These are phyloP conservation scores for Saturnispora saitoi DNA, from an alignment of 805 yeast genomes.

Conservation along the genomic window DNA sequence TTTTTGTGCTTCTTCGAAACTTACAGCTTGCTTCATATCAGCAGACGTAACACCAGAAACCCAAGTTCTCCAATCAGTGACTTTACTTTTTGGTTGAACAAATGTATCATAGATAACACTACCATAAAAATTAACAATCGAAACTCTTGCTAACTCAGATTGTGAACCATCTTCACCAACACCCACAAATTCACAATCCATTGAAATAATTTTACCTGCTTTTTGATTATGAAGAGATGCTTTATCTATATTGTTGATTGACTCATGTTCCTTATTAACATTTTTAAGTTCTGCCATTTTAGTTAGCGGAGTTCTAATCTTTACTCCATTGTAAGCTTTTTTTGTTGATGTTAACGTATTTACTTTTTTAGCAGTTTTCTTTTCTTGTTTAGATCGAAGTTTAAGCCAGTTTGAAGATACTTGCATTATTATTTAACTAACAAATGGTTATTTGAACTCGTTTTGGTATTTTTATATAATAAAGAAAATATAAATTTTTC, in stretches of 20 bases:
- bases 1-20: constrained; percentile 59
- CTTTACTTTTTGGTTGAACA: constrained; percentile 67
- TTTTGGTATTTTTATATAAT: too few species aligned
- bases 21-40: constrained; percentile 58
- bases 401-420: constrained; percentile 20
- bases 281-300: constrained; percentile 7
- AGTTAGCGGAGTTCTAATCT: constrained; percentile 12
- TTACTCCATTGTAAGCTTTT: neutral
- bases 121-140: constrained; percentile 79
- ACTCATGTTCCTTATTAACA: neutral
- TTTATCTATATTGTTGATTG: neutral
- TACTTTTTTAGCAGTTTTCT: neutral
- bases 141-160: constrained; percentile 77
- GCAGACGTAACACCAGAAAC: constrained; percentile 76
- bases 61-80: constrained; percentile 89
- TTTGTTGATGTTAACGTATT: neutral
- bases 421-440: neutral
- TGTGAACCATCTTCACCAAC: constrained; percentile 65
- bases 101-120: constrained; percentile 59
- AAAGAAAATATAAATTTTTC: too few species aligned
- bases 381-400: constrained; percentile 9
- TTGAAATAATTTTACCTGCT: constrained; percentile 67
- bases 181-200: constrained; percentile 95
- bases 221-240: constrained; percentile 17
- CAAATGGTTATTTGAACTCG: neutral